phyloP scores from a whole-genome alignment of 371 early-diverging fungal species.

The Umbelopsis sp. region DNA sequence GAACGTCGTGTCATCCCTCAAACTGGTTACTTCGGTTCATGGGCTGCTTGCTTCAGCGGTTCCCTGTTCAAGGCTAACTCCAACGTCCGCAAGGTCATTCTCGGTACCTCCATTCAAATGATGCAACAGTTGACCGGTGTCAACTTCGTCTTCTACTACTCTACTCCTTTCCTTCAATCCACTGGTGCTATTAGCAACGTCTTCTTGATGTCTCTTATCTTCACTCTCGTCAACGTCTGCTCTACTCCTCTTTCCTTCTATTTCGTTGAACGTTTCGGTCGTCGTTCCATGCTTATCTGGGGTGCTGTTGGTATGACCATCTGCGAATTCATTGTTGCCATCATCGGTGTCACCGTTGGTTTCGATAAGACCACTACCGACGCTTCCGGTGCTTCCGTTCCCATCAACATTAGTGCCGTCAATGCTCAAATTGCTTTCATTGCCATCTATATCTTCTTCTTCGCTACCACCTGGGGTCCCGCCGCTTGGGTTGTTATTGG shows the following conservation, averaged over 20 bases:
- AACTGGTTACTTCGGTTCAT: slow-evolving; percentile 19
- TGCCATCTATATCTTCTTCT: slow-evolving; percentile 62
- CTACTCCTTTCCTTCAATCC: slow-evolving; percentile 58
- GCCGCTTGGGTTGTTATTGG: slow-evolving; percentile 84
- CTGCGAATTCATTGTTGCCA: slow-evolving; percentile 27
- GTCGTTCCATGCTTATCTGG: slow-evolving; percentile 46
- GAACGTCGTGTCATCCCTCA: slow-evolving; percentile 17
- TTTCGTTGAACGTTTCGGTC: slow-evolving; percentile 60
- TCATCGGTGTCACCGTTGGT: slow-evolving; percentile 38
- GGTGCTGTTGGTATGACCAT: slow-evolving; percentile 40
- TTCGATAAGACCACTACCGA: slow-evolving; percentile 27
- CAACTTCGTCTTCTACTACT: slow-evolving; percentile 66
- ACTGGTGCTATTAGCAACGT: slow-evolving; percentile 62
- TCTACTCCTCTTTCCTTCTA: slow-evolving; percentile 63
- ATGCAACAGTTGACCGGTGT: slow-evolving; percentile 69
- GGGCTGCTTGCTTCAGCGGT: slow-evolving; percentile 5
- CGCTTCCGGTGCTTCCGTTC: slow-evolving; percentile 31
- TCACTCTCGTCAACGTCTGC: slow-evolving; percentile 47
- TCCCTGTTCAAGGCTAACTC: slow-evolving; percentile 16
- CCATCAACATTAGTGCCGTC: slow-evolving; percentile 36
- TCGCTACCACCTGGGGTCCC: slow-evolving; percentile 84
- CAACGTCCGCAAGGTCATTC: slow-evolving; percentile 41
- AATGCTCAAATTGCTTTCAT: slow-evolving; percentile 58
- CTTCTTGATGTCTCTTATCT: slow-evolving; percentile 21
- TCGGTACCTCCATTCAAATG: slow-evolving; percentile 62